These are phyloP conservation scores for Backusella psychrophila DNA, from an alignment of 192 early-diverging fungal genomes.

Conservation along the genomic window DNA sequence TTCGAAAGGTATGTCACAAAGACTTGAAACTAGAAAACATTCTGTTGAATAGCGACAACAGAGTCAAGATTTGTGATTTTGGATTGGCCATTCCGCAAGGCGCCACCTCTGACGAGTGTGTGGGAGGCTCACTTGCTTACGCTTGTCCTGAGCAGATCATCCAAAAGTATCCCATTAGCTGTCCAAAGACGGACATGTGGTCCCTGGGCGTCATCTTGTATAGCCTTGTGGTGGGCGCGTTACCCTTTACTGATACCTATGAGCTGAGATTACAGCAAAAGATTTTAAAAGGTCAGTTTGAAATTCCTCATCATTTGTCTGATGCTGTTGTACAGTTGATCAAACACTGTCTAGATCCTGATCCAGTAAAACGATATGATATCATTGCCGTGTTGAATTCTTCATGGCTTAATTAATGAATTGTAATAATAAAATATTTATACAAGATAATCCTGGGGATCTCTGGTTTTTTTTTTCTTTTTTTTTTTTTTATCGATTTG, in stretches of 20 bases:
- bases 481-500: background rate
- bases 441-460: background rate
- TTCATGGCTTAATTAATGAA: slow-evolving; percentile 14
- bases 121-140: slow-evolving; percentile 69
- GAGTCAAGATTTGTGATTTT: slow-evolving; percentile 88
- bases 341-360: slow-evolving; percentile 40
- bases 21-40: slow-evolving; percentile 96
- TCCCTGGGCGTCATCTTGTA: slow-evolving; percentile 72
- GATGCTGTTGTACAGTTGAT: slow-evolving; percentile 39
- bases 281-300: slow-evolving; percentile 66
- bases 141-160: slow-evolving; percentile 67
- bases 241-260: slow-evolving; percentile 78
- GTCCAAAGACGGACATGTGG: slow-evolving; percentile 72
- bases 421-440: slow-evolving; percentile 14
- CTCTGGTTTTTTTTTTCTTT: background rate
- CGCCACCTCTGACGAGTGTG: slow-evolving; percentile 1
- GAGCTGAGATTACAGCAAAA: slow-evolving; percentile 65
- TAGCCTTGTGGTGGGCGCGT: slow-evolving; percentile 58
- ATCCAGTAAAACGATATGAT: slow-evolving; percentile 41
- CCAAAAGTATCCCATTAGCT: slow-evolving; percentile 36
- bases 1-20: slow-evolving; percentile 65
- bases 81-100: slow-evolving; percentile 61
- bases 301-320: slow-evolving; percentile 35
- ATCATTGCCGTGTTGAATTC: slow-evolving; percentile 40
- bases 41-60: slow-evolving; percentile 58